Conservation (phyloP, 306 rosid species). For the Notholithocarpus densiflorus region DNA sequence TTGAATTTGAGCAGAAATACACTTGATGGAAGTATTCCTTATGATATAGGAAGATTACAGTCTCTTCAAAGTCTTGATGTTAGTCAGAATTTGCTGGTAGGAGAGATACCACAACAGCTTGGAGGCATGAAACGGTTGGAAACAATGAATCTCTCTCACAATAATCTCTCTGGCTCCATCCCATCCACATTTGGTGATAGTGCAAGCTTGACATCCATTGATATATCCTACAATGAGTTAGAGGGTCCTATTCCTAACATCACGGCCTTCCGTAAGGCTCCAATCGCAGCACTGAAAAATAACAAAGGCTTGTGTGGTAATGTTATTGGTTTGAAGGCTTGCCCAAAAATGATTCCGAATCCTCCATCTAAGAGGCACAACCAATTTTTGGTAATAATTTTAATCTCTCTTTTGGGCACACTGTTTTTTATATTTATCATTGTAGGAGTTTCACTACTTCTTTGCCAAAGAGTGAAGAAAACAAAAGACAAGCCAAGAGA, state of each 20-base stretch:
- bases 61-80: conserved; percentile 39
- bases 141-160: conserved; percentile 43
- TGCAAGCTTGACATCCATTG: neutral
- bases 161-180: conserved; percentile 12
- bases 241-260: neutral
- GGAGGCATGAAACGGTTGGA: conserved; percentile 24
- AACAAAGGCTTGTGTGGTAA: neutral
- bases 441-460: neutral
- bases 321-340: neutral
- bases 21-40: neutral
- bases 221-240: conserved; percentile 14
- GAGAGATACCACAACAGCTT: conserved; percentile 30
- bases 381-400: neutral
- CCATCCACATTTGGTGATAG: neutral
- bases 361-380: neutral
- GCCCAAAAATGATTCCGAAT: neutral
- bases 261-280: neutral
- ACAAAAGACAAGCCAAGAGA: neutral
- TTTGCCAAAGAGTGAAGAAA: neutral
- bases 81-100: conserved; percentile 27
- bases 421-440: neutral
- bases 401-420: neutral
- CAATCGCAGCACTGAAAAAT: neutral
- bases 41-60: conserved; percentile 2
- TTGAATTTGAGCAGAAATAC: neutral